Evolutionary conservation across 768 basidiomycete species (phyloP).

Genomic region (Boletus coccyginus): DNA sequence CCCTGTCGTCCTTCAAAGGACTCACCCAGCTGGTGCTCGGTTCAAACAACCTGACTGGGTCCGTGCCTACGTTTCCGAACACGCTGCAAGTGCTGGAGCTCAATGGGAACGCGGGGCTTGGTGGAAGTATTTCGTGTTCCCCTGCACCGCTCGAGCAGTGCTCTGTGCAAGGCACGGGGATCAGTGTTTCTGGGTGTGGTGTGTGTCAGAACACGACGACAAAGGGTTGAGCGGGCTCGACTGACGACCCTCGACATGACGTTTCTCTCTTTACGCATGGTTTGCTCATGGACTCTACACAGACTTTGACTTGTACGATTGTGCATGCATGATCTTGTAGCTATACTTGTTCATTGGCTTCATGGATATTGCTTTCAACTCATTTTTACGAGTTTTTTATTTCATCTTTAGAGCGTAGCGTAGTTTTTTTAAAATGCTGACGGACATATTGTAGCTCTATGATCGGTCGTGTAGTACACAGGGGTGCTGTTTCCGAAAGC

Average conservation of each 20-base stretch:
- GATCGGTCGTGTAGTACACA: neutral
- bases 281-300: conserved; percentile 4
- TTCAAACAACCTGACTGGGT: conserved; percentile 35
- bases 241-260: conserved; percentile 6
- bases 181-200: conserved; percentile 22
- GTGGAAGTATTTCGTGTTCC: conserved; percentile 24
- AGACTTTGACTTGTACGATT: conserved; percentile 5
- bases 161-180: conserved; percentile 21
- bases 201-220: conserved; percentile 20
- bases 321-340: conserved; percentile 16
- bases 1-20: conserved; percentile 32
- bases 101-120: conserved; percentile 37
- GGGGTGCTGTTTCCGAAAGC: too few relatives aligned
- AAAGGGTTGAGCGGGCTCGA: neutral
- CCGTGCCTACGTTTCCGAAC: conserved; percentile 36
- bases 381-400: neutral
- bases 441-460: conserved; percentile 1
- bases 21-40: conserved; percentile 40
- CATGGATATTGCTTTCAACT: neutral
- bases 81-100: conserved; percentile 35
- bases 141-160: conserved; percentile 17
- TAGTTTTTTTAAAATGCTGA: neutral
- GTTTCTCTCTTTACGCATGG: neutral
- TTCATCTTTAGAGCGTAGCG: neutral
- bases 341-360: conserved; percentile 4